Conservation (phyloP, 768 basidiomycete genomes). For the Xerocomellus amylosporus region DNA sequence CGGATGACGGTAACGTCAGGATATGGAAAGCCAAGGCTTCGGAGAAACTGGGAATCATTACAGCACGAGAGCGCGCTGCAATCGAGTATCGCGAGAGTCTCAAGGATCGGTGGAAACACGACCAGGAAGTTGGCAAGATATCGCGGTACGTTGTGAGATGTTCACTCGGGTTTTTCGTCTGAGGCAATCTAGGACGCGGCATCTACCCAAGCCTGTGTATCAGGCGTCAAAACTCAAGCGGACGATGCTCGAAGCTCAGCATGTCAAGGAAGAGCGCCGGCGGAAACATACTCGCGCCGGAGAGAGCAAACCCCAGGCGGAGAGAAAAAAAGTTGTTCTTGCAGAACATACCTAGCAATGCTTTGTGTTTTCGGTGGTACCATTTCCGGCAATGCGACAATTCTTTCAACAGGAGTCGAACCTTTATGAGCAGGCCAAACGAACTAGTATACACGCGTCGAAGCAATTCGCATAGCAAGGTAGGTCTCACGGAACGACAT, state of each 20-base stretch:
- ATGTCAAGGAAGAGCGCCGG: conserved; percentile 91
- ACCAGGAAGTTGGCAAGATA: conserved; percentile 77
- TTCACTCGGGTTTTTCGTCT: conserved; percentile 3
- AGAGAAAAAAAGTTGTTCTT: conserved; percentile 85
- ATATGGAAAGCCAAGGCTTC: conserved; percentile 94
- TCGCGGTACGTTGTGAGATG: conserved; percentile 55
- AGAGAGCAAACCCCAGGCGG: conserved; percentile 83
- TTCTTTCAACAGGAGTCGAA: not conserved
- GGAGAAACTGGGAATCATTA: conserved; percentile 88
- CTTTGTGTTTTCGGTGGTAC: conserved; percentile 12
- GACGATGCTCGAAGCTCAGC: conserved; percentile 86
- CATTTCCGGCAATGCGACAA: conserved; percentile 6
- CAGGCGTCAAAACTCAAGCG: conserved; percentile 84
- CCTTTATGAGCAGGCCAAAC: not conserved
- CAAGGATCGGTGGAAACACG: conserved; percentile 84
- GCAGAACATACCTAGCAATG: conserved; percentile 57
- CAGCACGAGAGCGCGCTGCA: conserved; percentile 83
- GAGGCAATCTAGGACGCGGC: conserved; percentile 53
- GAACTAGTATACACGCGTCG: conserved; percentile 1
- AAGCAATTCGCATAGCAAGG: not conserved
- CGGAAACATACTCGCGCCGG: conserved; percentile 87
- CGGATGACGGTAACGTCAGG: conserved; percentile 92
- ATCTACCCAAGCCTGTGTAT: conserved; percentile 89
- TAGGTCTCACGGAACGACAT: conserved; percentile 1
- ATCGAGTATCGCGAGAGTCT: conserved; percentile 92